Base-by-base conservation (phyloP, 495 filamentous ascomycete genomes). In the Penicillium atrosanguineum region DNA sequence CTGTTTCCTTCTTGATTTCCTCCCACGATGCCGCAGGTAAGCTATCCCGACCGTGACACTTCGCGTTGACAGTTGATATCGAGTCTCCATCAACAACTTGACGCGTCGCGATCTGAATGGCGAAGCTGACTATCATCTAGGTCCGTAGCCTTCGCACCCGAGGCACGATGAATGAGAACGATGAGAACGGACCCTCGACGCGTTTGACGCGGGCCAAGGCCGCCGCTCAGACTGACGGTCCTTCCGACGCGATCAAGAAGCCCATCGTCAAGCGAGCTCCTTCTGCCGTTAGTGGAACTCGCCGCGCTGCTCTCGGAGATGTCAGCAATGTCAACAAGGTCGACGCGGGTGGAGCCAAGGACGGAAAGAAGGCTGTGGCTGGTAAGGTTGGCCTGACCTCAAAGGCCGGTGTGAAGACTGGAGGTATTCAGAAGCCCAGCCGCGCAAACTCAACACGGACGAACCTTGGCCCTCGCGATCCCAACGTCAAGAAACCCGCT, bases 131-230 rank as follows among this genome's bases (percentile, higher is more conserved):
- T 20, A 12, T 26, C 26, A 20, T 50, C 26, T 58, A 86, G 82
- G 76, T 72, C 65, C 79, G 85, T 57, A 71, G 73, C 48, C 69
- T 79, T 60, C 78, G 86, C 57, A 76, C 78, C 50, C 84, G 91
- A 72, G 79, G 82, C 59, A 73, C 86, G 53, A 86, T 85, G 62
- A 93, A 97, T 68, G 91, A 96, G 73, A 96, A 96, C 64, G 94
- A 96, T 64, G 94, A 97, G 78, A 96, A 95, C 63, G 74, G 70
- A 43, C 83, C 79, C 21, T 83, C 87, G 52, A 86, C 84, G 69
- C 91, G 93, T 72, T 62, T 97, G 64, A 98, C 94, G 48, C 82
- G 94, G 69, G 93, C 95, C 53, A 98, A 98, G 75, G 84, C 91
- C 14, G 89, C 89, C 38, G 87, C 73, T 93, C 37, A 79, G 41